phyloP scores from a whole-genome alignment of 2,329 filamentous ascomycete genomes.

The Diaporthe longicolla region DNA sequence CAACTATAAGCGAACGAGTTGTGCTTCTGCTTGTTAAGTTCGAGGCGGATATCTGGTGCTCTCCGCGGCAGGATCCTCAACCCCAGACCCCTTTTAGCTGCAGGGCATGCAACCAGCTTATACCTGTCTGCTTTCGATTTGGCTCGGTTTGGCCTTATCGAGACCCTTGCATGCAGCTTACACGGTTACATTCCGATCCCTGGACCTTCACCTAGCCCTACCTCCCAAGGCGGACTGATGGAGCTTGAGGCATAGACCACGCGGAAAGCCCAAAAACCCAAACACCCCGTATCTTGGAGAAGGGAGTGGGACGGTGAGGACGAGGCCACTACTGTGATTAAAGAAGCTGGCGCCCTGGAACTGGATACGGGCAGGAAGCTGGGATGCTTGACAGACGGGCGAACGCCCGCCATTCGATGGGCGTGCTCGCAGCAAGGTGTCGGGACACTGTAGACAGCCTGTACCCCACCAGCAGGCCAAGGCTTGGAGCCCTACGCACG shows the following conservation, averaged over 20 bases:
- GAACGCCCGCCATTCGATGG: background rate
- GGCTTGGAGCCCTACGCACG: background rate
- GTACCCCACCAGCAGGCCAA: background rate
- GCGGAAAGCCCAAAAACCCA: too few relatives aligned
- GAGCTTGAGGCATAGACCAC: conserved; percentile 1
- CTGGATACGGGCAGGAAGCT: background rate
- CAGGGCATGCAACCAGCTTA: conserved; percentile 29
- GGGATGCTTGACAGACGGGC: background rate
- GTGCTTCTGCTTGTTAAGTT: conserved; percentile 29
- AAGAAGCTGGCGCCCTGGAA: background rate
- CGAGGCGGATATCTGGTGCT: conserved; percentile 19
- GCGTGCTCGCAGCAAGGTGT: background rate
- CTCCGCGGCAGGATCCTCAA: conserved; percentile 29
- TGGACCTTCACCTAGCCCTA: conserved; percentile 29
- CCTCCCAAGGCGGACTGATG: conserved; percentile 13
- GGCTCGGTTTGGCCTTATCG: conserved; percentile 29
- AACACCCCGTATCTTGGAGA: background rate
- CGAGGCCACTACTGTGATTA: background rate
- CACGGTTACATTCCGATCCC: conserved; percentile 30
- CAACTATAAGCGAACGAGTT: conserved; percentile 24
- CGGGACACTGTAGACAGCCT: conserved; percentile 1
- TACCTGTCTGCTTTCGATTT: conserved; percentile 27
- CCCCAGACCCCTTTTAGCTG: conserved; percentile 35
- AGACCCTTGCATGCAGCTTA: conserved; percentile 31
- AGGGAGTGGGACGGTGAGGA: background rate